These are phyloP conservation scores for Macaranga tanarius DNA, from an alignment of 441 rosid species.

Conservation along the genomic window DNA sequence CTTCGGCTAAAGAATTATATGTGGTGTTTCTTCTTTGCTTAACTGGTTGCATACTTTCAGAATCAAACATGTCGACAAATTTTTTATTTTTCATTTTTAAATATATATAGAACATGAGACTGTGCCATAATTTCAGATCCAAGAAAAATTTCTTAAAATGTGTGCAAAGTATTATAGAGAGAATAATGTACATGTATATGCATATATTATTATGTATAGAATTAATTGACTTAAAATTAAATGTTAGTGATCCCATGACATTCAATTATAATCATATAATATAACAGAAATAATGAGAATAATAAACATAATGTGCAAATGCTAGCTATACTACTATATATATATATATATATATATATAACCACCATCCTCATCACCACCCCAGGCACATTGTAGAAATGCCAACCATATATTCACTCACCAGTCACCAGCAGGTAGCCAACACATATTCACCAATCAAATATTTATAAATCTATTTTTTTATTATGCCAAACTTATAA, in stretches of 20 bases:
- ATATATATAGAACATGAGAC: constrained; percentile 19
- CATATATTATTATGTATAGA: not conserved
- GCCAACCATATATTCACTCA: constrained; percentile 13
- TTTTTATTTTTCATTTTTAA: not conserved
- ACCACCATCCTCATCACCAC: constrained; percentile 1
- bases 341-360: not conserved
- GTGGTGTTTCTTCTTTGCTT: constrained; percentile 1
- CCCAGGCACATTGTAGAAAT: not conserved
- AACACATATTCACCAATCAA: constrained; percentile 21
- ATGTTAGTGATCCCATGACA: constrained; percentile 18
- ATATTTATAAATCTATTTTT: constrained; percentile 2
- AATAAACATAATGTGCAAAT: constrained; percentile 2
- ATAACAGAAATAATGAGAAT: not conserved
- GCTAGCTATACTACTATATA: no score
- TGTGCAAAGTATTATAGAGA: not conserved
- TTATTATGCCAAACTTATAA: constrained; percentile 12
- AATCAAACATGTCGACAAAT: constrained; percentile 11
- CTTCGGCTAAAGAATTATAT: not conserved
- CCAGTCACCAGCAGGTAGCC: not conserved
- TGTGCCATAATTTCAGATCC: constrained; percentile 32
- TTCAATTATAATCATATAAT: not conserved
- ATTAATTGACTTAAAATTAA: constrained; percentile 11
- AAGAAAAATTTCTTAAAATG: constrained; percentile 22
- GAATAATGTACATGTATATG: no score
- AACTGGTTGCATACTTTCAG: constrained; percentile 2